Evolutionary conservation across 257 asterid species (phyloP).

Genomic region (Echium plantagineum): DNA sequence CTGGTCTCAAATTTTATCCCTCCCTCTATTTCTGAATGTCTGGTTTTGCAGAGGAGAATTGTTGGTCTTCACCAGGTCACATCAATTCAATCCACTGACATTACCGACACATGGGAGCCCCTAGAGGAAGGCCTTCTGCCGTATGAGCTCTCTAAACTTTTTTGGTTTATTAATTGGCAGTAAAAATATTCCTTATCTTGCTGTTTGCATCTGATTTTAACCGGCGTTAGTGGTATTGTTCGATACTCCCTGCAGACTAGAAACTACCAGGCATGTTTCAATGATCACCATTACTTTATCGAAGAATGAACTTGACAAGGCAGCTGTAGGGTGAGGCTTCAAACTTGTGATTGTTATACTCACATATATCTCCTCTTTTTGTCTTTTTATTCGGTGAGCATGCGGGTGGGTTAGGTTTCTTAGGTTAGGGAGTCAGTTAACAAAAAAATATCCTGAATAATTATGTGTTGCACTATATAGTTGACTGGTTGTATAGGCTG

Average conservation of each 20-base stretch:
- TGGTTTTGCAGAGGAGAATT: conserved; percentile 67
- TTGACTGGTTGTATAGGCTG: not conserved
- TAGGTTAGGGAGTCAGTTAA: too few relatives aligned
- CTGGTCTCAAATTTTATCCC: conserved; percentile 14
- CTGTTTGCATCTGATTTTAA: not conserved
- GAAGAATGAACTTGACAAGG: conserved; percentile 50
- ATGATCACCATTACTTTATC: conserved; percentile 81
- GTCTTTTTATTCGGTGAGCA: not conserved
- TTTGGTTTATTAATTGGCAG: not conserved
- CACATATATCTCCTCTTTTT: not conserved
- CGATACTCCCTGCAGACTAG: conserved; percentile 38
- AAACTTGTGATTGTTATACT: not conserved
- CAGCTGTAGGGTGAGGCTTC: conserved; percentile 61
- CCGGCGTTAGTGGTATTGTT: conserved; percentile 3
- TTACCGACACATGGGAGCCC: conserved; percentile 97
- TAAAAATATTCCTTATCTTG: not conserved
- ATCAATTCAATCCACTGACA: conserved; percentile 71
- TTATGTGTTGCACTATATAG: not conserved
- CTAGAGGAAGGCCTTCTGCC: conserved; percentile 94
- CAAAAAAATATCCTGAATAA: not conserved
- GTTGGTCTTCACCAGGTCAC: conserved; percentile 93
- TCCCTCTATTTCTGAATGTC: not conserved
- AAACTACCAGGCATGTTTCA: conserved; percentile 90
- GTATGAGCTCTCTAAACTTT: conserved; percentile 30
- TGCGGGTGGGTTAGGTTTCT: too few relatives aligned